Evolutionary conservation across 2,329 filamentous ascomycete species (phyloP), one percentile per base, ranked within the genome.

Genomic region (Microascus cirrosus): DNA sequence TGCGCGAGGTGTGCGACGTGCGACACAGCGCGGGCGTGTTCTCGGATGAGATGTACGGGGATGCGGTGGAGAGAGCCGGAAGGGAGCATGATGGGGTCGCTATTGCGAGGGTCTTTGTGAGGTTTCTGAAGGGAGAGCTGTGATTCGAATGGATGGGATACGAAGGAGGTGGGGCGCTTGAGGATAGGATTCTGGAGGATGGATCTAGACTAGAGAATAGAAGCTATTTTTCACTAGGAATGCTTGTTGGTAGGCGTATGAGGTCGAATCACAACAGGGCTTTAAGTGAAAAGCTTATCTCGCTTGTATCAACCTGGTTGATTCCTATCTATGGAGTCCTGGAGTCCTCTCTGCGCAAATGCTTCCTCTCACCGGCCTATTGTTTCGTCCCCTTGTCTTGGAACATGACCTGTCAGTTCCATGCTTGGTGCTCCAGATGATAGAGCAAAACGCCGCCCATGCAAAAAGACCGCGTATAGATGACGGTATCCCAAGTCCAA

Each of bases 61-160:
- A 89, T 63, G 89, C 82, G 28, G 80, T 92, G 68, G 73, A 71
- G 8, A 80, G 89, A 60, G 86, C 86, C 2, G 74, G 74, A 10
- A 77, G 83, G 36, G 75, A 81, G 58, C 90, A 96, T 62, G 91
- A 96, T 68, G 92, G 93, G 1, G 76, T 94, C n/a, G 72, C 77
- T 2, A 84, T 96, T 57, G 86, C 84, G 0, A 77, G 79, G 61
- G 85, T 83, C 0, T 95, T 96, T 68, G 68, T 96, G 66, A 81
- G 79, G 52, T 96, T 97, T 64, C 69, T 95, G 65, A 73, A 83
- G 54, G 85, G 48, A 39, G 28, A 57, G 34, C 22, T 2, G 15
- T 10, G 45, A 50, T 20, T n/a, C 20, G 20, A 20, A n/a, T 48
- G 5, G 15, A 48, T 10, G 36, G 36, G 6, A 13, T 5, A 18